Percentiles rank a stretch among this genome's conserved stretches.
Evolutionary conservation across 345 rosid species (phyloP).

Genomic region (Dimocarpus longan): DNA sequence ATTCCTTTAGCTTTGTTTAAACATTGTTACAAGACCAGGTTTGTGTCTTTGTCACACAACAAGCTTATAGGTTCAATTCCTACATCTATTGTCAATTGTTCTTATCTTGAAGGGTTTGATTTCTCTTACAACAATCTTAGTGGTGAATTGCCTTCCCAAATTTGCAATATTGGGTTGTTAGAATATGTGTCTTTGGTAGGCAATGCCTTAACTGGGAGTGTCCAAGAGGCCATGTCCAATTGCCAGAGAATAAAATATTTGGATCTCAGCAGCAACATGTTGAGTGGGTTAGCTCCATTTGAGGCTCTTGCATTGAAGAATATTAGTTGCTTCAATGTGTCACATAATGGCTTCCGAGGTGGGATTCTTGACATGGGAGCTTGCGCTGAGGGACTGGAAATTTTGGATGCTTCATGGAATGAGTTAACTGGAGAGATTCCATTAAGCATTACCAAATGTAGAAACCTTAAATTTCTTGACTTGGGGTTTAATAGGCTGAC

Average conservation of each 20-base stretch:
- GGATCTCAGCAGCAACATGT: conserved; percentile 78
- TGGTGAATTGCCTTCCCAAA: conserved; percentile 62
- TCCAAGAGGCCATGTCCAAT: conserved; percentile 50
- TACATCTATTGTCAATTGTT: conserved; percentile 63
- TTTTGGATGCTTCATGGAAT: conserved; percentile 81
- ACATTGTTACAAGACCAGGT: conserved; percentile 73
- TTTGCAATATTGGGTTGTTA: conserved; percentile 66
- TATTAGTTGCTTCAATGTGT: conserved; percentile 66
- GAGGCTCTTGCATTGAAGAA: conserved; percentile 59
- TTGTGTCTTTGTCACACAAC: conserved; percentile 74
- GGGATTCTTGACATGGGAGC: conserved; percentile 53
- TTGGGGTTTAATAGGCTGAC: conserved; percentile 73
- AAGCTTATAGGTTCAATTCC: conserved; percentile 76
- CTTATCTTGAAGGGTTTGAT: conserved; percentile 77
- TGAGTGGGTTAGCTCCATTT: conserved; percentile 72
- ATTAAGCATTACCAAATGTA: conserved; percentile 59
- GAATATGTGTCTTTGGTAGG: conserved; percentile 62
- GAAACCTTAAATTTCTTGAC: conserved; percentile 71
- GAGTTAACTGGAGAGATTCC: conserved; percentile 65
- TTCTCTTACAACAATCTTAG: conserved; percentile 73
- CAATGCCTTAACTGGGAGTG: conserved; percentile 68
- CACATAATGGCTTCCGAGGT: conserved; percentile 69
- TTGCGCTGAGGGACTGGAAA: conserved; percentile 62
- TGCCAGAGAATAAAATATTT: conserved; percentile 62
- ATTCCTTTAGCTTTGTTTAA: conserved; percentile 74